phyloP scores from a whole-genome alignment of 2,329 filamentous ascomycete species.

The Pseudogymnoascus sp. region DNA sequence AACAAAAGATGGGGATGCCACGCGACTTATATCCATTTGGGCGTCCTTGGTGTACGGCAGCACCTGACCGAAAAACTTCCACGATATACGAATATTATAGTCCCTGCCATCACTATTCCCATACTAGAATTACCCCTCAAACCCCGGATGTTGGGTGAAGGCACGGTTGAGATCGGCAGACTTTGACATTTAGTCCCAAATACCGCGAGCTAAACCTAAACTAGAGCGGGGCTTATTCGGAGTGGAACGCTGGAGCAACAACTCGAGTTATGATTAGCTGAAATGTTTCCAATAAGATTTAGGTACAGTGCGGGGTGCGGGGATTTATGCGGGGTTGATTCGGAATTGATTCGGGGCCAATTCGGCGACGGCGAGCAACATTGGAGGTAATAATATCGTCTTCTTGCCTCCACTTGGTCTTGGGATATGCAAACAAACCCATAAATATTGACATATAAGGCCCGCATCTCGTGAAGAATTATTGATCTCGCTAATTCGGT shows the following conservation, averaged over 20 bases:
- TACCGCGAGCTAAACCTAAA: not conserved
- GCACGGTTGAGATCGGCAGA: not conserved
- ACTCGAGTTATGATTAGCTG: not conserved
- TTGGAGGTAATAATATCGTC: not conserved
- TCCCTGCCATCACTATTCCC: not conserved
- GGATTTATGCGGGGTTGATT: conserved; percentile 1
- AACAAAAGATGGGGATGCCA: not conserved
- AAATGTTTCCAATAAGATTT: not conserved
- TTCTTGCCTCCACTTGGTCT: not conserved
- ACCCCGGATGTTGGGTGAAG: not conserved
- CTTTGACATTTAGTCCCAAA: not conserved
- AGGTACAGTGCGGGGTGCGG: conserved; percentile 1
- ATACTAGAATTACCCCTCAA: not conserved
- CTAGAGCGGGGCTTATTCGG: not conserved
- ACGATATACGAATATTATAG: not conserved
- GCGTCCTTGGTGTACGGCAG: not conserved
- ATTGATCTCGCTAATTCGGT: not conserved
- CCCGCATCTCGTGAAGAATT: not conserved
- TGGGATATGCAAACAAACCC: not conserved
- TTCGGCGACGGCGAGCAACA: not conserved
- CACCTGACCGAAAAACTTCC: not conserved
- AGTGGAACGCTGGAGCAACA: not conserved
- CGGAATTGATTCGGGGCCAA: not conserved
- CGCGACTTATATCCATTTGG: not conserved
- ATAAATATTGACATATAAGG: not conserved